Evolutionary conservation across 768 basidiomycete genomes (phyloP).

Genomic region (Cystofilobasidium macerans): DNA sequence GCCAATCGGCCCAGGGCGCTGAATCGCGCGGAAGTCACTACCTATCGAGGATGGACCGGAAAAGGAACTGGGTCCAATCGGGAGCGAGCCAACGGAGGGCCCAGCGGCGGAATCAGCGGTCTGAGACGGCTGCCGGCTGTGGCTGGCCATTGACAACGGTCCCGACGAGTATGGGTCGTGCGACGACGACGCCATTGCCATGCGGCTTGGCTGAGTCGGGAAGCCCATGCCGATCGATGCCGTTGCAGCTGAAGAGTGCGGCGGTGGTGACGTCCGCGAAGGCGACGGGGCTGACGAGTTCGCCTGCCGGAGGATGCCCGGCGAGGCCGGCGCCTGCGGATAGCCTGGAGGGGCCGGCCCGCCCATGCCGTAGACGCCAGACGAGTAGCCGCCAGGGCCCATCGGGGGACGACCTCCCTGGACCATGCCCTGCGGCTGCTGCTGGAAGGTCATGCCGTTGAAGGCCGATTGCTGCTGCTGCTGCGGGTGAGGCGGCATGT

Average conservation of each 20-base stretch:
- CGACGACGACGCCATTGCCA: background rate
- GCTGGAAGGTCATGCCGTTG: conserved; percentile 16
- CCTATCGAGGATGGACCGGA: conserved; percentile 5
- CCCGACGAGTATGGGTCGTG: conserved; percentile 5
- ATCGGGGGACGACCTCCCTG: background rate
- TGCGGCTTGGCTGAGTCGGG: background rate
- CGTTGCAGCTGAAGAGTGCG: conserved; percentile 8
- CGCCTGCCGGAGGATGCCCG: conserved; percentile 17
- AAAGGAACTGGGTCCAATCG: background rate
- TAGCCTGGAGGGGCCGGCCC: conserved; percentile 11
- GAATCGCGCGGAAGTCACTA: conserved; percentile 26
- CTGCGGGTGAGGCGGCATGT: conserved; percentile 20
- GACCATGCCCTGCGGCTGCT: conserved; percentile 6
- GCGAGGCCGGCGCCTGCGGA: conserved; percentile 15
- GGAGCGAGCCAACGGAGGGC: conserved; percentile 7
- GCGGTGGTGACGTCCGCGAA: conserved; percentile 8
- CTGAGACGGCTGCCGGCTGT: conserved; percentile 16
- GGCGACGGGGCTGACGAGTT: conserved; percentile 1
- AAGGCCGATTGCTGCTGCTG: conserved; percentile 17
- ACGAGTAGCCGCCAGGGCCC: conserved; percentile 6
- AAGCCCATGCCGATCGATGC: conserved; percentile 19
- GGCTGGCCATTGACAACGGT: conserved; percentile 11
- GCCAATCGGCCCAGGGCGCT: conserved; percentile 22
- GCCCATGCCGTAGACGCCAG: conserved; percentile 18
- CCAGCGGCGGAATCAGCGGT: background rate